Evolutionary conservation across 345 rosid genomes (phyloP), one percentile per base, ranked within the genome.

Genomic region (Cardamine resedifolia): DNA sequence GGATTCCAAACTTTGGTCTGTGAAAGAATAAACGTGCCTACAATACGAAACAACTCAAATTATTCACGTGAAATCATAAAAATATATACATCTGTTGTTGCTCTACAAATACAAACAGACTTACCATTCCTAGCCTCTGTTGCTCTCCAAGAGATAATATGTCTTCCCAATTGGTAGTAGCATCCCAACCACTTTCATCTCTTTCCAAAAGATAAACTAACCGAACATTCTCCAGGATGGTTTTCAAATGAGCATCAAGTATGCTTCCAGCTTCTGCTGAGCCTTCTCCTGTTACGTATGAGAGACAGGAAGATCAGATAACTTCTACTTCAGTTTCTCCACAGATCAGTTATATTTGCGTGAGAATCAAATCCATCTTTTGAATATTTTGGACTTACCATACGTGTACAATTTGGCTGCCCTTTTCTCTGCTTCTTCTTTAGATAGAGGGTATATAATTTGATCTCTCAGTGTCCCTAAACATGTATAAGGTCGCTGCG

Each of bases 401-500:
- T 73, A 64, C 73, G 83, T 81, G 64, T 50, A 43, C 68, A 86
- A 58, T 78, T 85, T 83, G 59, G 79, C 45, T 53, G 83, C 82
- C 74, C 79, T 77, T 63, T 64, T 31, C 77, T 82, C 84, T 30
- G 98, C 99, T 82, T 95, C 98, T 77, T 88, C 88, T 16, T 64
- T 78, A 43, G 99, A 95, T 60, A 95, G 85, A 50, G 99, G 99
- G 79, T 95, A 95, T 81, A 95, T 95, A 60, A 95, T 90, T 81
- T 95, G 99, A 85, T 95, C 99, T 82, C 99, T 85, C 80, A 95
- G 78, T 64, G 97, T 95, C 72, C 99, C 99, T 76, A 95, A 85
- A 81, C 99, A 92, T 51, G 98, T 92, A 76, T 95, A 95, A 10
- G 98, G 98, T 44, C 86, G 81, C 68, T 95, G 99, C 45, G 99